Evolutionary conservation across 2,329 filamentous ascomycete species (phyloP), one percentile per base, ranked within the genome.

Genomic region (Verticillium klebahnii): DNA sequence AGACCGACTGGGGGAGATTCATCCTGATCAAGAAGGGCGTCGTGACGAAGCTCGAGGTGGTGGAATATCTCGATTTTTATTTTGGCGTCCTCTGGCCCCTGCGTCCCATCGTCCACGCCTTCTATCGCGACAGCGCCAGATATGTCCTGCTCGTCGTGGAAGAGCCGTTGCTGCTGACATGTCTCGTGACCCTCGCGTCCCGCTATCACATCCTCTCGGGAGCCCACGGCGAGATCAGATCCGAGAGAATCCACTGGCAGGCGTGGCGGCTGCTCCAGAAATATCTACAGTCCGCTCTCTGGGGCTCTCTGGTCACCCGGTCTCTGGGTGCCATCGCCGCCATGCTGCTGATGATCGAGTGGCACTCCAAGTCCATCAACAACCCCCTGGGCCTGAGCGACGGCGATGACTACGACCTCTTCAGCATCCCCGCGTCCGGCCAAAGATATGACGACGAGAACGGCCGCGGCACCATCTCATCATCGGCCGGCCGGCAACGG

Each of bases 311-410:
- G 6, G 9, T 34, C 29, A 56, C 55, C 12, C 55, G 55, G 29
- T 56, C 55, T 5, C 31, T 36, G 6, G 55, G 55, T 5, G 15
- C 29, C 29, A 56, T 56, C 17, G 31, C 17, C 15, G 29, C 55
- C 29, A 56, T 56, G 55, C 55, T 56, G 29, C 55, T 56, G 25
- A 34, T 56, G 55, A 56, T 56, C 19, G 55, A 56, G 55, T 56
- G 55, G 55, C 55, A 56, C 31, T 36, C 55, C 55, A 56, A 56
- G 19, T 56, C 55, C 31, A 56, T 56, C 31, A 56, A 56, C 31
- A 56, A 56, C 31, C 55, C 55, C 29, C 55, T 56, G 12, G 55
- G 55, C 7, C 29, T 56, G 23, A 56, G 55, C 15, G 55, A 36
- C 17, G 55, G 31, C 14, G 55, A 56, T 5, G 55, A 56, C 9